Base-by-base conservation (phyloP, 495 filamentous ascomycete genomes). In the Aspergillus haitiensis region DNA sequence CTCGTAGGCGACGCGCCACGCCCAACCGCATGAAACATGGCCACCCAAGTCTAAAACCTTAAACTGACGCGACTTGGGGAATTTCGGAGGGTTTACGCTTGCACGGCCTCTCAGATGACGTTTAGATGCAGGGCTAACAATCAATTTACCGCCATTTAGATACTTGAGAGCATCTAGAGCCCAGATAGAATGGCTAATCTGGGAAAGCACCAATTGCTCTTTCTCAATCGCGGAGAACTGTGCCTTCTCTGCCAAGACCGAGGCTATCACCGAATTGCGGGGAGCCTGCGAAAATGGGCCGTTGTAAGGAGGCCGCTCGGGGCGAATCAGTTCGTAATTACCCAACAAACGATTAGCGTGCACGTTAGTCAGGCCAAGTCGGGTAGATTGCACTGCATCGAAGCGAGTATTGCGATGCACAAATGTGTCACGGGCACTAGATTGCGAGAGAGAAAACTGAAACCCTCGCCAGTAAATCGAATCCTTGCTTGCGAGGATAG, bases 401-500 rank as follows among this genome's bases (percentile, higher is more conserved):
- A 92, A 94, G 49, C 94, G 87, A 33, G 89, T 83, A 60, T 89
- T 85, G 5, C 90, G 87, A 69, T 96, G 89, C 58, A 92, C 79
- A 65, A 95, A 95, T 11, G 86, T 83, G 70, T 98, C 94, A n/a
- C 68, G 74, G 52, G 78, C 75, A 56, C 77, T 81, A 31, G 82
- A 82, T 44, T 78, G 78, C 35, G 84, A 79, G 46, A 84, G 74
- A 46, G 88, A 78, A 46, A 87, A 84, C 60, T 90, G 86, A 70
- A 97, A 97, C 31, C 91, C 91, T 60, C 91, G 87, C 80, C 93
- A 93, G 70, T 94, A 97, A n/a, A 93, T 89, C 1, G 88, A 88
- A 65, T 95, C 91, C 67, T 86, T 75, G 78, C 67, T 79, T 70
- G 67, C 70, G 47, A 64, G 78, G 54, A 64, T 47, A 27, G 72